A percentile compares a stretch with the other conserved stretches of the same genome.
phyloP scores from a whole-genome alignment of 208 protist species.

The Tritrichomonas foetus region DNA sequence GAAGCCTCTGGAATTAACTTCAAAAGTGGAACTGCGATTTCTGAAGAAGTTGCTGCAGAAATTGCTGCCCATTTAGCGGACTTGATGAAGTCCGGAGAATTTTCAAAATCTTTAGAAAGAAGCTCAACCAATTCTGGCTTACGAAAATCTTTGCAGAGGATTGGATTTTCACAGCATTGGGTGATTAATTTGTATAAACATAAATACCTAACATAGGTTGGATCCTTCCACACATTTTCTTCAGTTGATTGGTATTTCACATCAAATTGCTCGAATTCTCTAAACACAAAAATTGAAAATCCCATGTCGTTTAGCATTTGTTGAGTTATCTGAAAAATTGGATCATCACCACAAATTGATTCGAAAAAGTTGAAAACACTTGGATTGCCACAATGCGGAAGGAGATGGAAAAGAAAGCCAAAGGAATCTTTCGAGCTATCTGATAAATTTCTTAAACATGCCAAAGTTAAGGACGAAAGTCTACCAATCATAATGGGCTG shows the following conservation, averaged over 20 bases:
- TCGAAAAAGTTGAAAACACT: conserved; percentile 11
- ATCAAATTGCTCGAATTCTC: neutral
- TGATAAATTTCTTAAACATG: neutral
- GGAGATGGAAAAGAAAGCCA: neutral
- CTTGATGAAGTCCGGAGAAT: neutral
- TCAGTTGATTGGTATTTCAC: neutral
- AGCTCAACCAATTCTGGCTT: neutral
- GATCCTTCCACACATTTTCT: neutral
- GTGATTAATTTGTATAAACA: conserved; percentile 10
- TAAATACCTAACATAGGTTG: neutral
- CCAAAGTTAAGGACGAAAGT: neutral
- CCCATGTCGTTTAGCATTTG: neutral
- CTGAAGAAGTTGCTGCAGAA: neutral
- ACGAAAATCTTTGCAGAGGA: neutral
- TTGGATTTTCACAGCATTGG: neutral
- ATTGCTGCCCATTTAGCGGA: neutral
- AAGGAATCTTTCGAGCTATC: neutral
- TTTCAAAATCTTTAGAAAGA: neutral
- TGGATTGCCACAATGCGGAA: neutral
- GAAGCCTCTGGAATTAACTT: neutral
- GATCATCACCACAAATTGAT: neutral
- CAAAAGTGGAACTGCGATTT: neutral
- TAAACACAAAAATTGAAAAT: neutral
- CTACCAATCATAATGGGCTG: neutral
- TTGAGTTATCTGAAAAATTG: neutral